A percentile compares a stretch with the other conserved stretches of the same genome.
Conservation (phyloP, 495 filamentous ascomycete genomes). For the Penicillium pulvis region DNA sequence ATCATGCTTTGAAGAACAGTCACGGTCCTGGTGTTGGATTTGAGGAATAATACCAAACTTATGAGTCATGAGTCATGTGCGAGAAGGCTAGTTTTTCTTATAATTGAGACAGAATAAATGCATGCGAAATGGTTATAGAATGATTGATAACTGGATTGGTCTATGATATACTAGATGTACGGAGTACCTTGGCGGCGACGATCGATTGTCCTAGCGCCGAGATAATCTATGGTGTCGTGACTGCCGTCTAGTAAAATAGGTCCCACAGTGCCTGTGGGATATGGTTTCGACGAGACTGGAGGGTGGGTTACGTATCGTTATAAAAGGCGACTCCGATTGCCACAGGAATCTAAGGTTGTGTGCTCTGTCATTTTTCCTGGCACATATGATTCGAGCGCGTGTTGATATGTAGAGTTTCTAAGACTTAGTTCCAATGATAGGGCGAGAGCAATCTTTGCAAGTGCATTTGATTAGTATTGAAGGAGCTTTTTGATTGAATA, state of each 20-base stretch:
- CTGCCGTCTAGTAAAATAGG: no score
- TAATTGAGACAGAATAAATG: no score
- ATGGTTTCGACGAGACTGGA: constrained; percentile 2
- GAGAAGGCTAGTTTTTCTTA: no score
- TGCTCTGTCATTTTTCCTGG: no score
- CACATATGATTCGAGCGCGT: not conserved
- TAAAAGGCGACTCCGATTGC: not conserved
- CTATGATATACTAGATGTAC: no score
- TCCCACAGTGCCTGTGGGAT: not conserved
- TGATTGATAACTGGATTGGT: no score
- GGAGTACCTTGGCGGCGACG: no score
- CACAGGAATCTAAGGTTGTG: not conserved
- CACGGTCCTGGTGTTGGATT: constrained; percentile 12
- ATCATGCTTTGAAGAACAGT: constrained; percentile 8
- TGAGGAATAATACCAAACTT: not conserved
- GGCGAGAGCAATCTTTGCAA: no score
- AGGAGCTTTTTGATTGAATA: no score
- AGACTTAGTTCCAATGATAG: not conserved
- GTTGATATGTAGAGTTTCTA: constrained; percentile 1
- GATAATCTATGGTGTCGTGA: not conserved
- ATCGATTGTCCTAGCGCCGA: no score
- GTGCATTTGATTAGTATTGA: no score
- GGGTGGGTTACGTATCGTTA: not conserved
- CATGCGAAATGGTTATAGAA: no score
- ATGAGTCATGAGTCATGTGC: not conserved